phyloP scores from a whole-genome alignment of 2,329 filamentous ascomycete species.

The Calonectria pseudoreteaudii region DNA sequence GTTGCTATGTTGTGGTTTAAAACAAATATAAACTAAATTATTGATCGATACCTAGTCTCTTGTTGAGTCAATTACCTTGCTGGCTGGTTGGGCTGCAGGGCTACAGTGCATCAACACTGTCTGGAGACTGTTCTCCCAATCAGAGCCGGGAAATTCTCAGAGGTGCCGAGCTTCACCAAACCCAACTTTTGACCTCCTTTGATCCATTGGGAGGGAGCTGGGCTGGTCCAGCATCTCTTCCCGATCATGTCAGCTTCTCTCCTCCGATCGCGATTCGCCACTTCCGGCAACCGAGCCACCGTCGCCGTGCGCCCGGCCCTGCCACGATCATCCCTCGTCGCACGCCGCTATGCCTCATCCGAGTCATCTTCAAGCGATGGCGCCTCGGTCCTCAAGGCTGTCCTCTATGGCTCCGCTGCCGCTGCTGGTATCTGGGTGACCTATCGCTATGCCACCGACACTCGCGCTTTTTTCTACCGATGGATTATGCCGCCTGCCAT shows the following conservation, averaged over 20 bases:
- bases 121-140: conserved; percentile 34
- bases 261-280: conserved; percentile 39
- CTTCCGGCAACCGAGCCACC: conserved; percentile 30
- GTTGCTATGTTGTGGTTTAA: not conserved
- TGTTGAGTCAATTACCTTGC: not conserved
- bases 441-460: conserved; percentile 81
- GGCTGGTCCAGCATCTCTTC: conserved; percentile 41
- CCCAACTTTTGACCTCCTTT: conserved; percentile 33
- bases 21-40: not conserved
- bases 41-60: not conserved
- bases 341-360: conserved; percentile 48
- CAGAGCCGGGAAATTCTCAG: conserved; percentile 40
- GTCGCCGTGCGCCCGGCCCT: conserved; percentile 34
- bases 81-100: not conserved
- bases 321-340: conserved; percentile 33
- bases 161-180: conserved; percentile 42
- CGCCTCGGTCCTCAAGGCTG: conserved; percentile 47
- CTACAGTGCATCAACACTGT: conserved; percentile 36
- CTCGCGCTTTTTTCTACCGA: conserved; percentile 76
- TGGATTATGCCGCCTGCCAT: conserved; percentile 75
- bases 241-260: conserved; percentile 42
- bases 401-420: conserved; percentile 55
- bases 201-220: conserved; percentile 47
- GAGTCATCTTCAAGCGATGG: conserved; percentile 45
- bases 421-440: conserved; percentile 57